phyloP scores from a whole-genome alignment of 148 eudicot species.

The Pharnaceum exiguum region DNA sequence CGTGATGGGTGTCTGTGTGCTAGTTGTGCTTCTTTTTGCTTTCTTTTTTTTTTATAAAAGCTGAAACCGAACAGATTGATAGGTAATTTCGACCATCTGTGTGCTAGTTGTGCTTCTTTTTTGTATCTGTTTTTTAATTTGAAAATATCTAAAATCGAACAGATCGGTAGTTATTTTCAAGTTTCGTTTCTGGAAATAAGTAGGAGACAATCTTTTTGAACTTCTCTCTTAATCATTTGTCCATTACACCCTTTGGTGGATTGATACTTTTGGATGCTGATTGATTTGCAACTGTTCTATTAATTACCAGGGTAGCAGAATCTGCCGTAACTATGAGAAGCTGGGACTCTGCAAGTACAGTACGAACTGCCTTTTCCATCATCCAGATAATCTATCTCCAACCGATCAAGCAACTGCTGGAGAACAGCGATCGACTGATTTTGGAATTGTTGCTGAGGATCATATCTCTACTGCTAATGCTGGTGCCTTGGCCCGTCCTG shows the following conservation, averaged over 20 bases:
- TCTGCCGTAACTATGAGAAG: slow-evolving; percentile 48
- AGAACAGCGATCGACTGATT: slow-evolving; percentile 16
- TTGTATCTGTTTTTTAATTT: too few species aligned
- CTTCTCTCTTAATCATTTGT: too few species aligned
- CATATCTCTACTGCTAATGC: slow-evolving; percentile 17
- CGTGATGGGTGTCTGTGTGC: too few species aligned
- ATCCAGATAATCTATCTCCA: slow-evolving; percentile 30
- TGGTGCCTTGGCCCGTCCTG: slow-evolving; percentile 18
- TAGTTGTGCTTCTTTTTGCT: too few species aligned
- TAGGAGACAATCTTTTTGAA: too few species aligned
- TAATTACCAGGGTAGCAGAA: slow-evolving; percentile 43
- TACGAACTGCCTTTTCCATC: slow-evolving; percentile 45
- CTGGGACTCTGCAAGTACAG: slow-evolving; percentile 58
- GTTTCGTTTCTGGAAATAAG: too few species aligned
- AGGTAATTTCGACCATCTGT: too few species aligned
- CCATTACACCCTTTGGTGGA: neutral
- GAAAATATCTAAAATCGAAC: too few species aligned
- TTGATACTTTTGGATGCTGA: neutral
- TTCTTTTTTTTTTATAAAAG: too few species aligned
- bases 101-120: too few species aligned
- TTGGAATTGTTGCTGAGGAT: slow-evolving; percentile 16
- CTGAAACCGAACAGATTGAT: too few species aligned
- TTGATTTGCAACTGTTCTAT: neutral
- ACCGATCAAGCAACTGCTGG: slow-evolving; percentile 18
- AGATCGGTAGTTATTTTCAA: too few species aligned